Evolutionary conservation across 2,329 filamentous ascomycete genomes (phyloP), one percentile per base, ranked within the genome.

Genomic region (Stylonectria norvegica): DNA sequence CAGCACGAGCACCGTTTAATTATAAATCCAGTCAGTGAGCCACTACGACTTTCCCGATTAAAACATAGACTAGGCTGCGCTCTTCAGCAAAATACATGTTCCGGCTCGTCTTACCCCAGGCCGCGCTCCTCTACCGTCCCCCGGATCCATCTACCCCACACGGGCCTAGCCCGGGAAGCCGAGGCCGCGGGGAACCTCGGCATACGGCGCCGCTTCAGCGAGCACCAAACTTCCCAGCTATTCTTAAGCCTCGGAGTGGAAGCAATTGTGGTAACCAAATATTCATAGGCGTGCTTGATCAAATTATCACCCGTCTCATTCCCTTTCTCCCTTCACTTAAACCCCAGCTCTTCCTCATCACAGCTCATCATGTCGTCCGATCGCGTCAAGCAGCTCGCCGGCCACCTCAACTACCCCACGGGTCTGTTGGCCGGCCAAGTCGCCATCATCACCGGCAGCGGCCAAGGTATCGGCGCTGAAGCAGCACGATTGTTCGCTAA

Each of bases 381-480:
- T 57, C 80, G 85, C 48, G 70, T 86, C 35, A 70, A 76, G 28
- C 87, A 93, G 66, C 79, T 94, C 54, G 78, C 83, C 25, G 76
- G 76, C 47, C 88, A 94, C 65, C 78, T 95, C 56, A 90, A 89
- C 69, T 91, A 83, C 68, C 87, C 89, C 25, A 76, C 79, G 59
- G 89, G 89, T 43, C 72, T 95, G 63, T 78, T 95, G 39, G 77
- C 77, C 20, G 85, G 85, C 37, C 88, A 95, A 62, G 80, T 85
- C 12, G 89, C 89, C 57, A 94, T 95, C 63, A 85, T 95, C 62
- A 95, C 89, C 3, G 88, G 89, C 31, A 81, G 83, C 14, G 88
- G 86, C 7, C 88, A 94, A 63, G 89, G 89, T 44, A 95, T 95
- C 61, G 89, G 89, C 17, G 89, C 88, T 19, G 89, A 95, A 67